These are phyloP conservation scores for Cladosporium phlei DNA, from an alignment of 2,329 filamentous ascomycete species.

Conservation along the genomic window DNA sequence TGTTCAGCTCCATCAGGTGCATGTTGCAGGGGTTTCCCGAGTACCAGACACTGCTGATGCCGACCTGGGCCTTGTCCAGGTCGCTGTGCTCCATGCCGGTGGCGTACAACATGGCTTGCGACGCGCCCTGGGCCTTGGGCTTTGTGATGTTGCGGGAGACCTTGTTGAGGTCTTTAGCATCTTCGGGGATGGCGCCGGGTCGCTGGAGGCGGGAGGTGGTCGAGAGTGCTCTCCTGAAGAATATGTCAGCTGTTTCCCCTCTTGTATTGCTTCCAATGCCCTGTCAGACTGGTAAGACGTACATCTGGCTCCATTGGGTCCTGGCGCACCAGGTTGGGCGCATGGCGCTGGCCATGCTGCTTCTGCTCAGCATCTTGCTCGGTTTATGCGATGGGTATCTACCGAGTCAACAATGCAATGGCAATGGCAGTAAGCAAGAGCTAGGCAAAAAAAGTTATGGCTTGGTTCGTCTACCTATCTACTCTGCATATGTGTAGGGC, in stretches of 20 bases:
- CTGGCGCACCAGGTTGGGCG: slow-evolving; percentile 23
- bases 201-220: slow-evolving; percentile 19
- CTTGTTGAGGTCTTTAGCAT: slow-evolving; percentile 62
- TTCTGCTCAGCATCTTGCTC: slow-evolving; percentile 14
- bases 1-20: slow-evolving; percentile 88
- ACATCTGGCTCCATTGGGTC: slow-evolving; percentile 21
- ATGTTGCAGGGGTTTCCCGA: slow-evolving; percentile 99
- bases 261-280: neutral
- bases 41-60: slow-evolving; percentile 98
- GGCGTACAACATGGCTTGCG: slow-evolving; percentile 97
- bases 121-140: slow-evolving; percentile 95
- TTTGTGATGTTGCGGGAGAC: slow-evolving; percentile 83
- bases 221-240: slow-evolving; percentile 20
- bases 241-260: slow-evolving; percentile 6
- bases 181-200: slow-evolving; percentile 22
- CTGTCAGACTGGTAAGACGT: slow-evolving; percentile 1
- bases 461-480: slow-evolving; percentile 3
- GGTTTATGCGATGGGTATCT: neutral
- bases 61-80: slow-evolving; percentile 94
- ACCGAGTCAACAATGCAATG: slow-evolving; percentile 7
- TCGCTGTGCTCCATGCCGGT: slow-evolving; percentile 81
- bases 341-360: slow-evolving; percentile 12
- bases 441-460: slow-evolving; percentile 11
- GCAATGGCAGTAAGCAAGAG: slow-evolving; percentile 4
- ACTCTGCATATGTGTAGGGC: slow-evolving; percentile 11